phyloP scores from a whole-genome alignment of 352 stramenopile species.

The Peronospora destructor region DNA sequence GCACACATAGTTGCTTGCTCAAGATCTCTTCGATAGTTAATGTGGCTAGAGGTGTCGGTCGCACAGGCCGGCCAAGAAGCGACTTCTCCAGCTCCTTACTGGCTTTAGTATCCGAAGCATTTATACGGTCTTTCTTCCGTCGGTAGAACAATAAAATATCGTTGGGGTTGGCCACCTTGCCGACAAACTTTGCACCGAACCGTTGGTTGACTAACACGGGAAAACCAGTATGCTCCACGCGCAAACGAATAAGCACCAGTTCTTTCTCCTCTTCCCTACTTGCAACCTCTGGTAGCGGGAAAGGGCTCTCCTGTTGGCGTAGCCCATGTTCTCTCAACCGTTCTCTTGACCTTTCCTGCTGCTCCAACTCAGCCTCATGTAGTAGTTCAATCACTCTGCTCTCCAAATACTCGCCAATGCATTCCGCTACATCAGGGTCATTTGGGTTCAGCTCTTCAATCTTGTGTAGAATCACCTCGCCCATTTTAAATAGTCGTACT shows the following conservation, averaged over 20 bases:
- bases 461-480: constrained; percentile 84
- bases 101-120: constrained; percentile 38
- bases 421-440: constrained; percentile 76
- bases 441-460: constrained; percentile 87
- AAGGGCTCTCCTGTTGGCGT: constrained; percentile 29
- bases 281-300: constrained; percentile 17
- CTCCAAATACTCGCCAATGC: constrained; percentile 62
- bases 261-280: constrained; percentile 28
- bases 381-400: constrained; percentile 63
- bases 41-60: constrained; percentile 51
- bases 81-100: constrained; percentile 30
- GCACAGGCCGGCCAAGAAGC: constrained; percentile 39
- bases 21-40: constrained; percentile 79
- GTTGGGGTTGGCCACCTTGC: constrained; percentile 83
- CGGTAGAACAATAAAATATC: constrained; percentile 82
- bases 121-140: constrained; percentile 51
- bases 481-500: constrained; percentile 92
- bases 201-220: constrained; percentile 82
- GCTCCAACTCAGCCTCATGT: constrained; percentile 46
- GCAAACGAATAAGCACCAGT: constrained; percentile 73
- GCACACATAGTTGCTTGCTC: constrained; percentile 45
- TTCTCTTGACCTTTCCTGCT: constrained; percentile 16
- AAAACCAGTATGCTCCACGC: constrained; percentile 87
- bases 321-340: constrained; percentile 20
- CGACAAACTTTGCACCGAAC: constrained; percentile 82